Conservation (phyloP, 352 stramenopile species). For the Albugo candida region DNA sequence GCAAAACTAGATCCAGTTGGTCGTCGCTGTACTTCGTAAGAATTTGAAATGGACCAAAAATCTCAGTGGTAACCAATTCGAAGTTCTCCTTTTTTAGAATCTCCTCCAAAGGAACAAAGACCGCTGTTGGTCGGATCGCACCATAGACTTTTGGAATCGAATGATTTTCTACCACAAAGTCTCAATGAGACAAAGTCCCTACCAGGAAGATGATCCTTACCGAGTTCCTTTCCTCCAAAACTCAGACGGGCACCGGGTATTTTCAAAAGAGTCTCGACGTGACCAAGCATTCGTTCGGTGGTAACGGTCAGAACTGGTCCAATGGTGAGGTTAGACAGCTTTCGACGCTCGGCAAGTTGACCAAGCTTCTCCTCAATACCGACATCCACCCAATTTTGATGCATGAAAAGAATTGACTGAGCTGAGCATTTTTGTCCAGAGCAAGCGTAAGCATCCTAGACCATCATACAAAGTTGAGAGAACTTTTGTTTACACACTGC, state of each 20-base stretch:
- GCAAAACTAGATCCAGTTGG: slow-evolving; percentile 79
- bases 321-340: slow-evolving; percentile 89
- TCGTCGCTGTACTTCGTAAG: slow-evolving; percentile 88
- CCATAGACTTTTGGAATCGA: slow-evolving; percentile 91
- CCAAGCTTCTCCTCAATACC: slow-evolving; percentile 89
- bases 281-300: slow-evolving; percentile 89
- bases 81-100: slow-evolving; percentile 92
- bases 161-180: slow-evolving; percentile 58
- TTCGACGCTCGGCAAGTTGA: slow-evolving; percentile 73
- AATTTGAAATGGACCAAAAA: slow-evolving; percentile 98
- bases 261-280: slow-evolving; percentile 80
- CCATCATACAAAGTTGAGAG: not conserved
- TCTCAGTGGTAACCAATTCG: slow-evolving; percentile 86
- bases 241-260: slow-evolving; percentile 88
- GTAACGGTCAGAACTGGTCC: slow-evolving; percentile 93
- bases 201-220: slow-evolving; percentile 9
- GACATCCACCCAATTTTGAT: slow-evolving; percentile 89
- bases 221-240: slow-evolving; percentile 87
- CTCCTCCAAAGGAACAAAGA: slow-evolving; percentile 92
- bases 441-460: slow-evolving; percentile 90
- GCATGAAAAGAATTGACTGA: slow-evolving; percentile 96
- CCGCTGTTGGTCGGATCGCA: slow-evolving; percentile 91
- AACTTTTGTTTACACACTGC: not conserved
- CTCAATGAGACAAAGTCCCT: not conserved
- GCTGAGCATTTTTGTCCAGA: slow-evolving; percentile 98